Evolutionary conservation across 2,329 filamentous ascomycete species (phyloP), one percentile per base, ranked within the genome.

Genomic region (Teratosphaeria gauchensis): DNA sequence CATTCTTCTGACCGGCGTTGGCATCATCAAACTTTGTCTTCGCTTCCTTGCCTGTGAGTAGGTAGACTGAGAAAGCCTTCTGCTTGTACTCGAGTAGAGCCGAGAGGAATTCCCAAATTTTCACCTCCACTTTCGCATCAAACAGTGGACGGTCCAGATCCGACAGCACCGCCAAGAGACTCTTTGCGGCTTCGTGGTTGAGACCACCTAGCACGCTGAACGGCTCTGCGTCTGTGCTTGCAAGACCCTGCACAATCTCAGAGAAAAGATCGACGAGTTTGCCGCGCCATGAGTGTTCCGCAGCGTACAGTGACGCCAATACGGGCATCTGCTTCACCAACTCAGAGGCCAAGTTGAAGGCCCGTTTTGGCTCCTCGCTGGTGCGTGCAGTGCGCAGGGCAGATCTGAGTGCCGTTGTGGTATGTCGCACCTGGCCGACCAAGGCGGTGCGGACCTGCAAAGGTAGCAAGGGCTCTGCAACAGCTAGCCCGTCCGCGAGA

Each of bases 181-280:
- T 87, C 66, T 89, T 90, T 11, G 92, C 89, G 8, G 90, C 86
- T 58, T 90, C 85, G 9, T 90, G 82, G 1, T 91, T 91, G 6
- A 99, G 78, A 69, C 95, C 90, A 33, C 92, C 92, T 24, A 99
- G 83, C n/a, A 99, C 80, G 6, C 92, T 96, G n/a, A 90, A 89
- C 0, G 92, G 90, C 65, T 96, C 91, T n/a, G 80, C 80, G 32
- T 81, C 65, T 9, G 60, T 54, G 32, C 60, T 59, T 30, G 63
- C 62, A 16, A 65, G 59, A 14, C 63, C 55, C 28, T 59, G 58
- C 6, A 68, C 58, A 9, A 69, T 32, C 53, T 68, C 65, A 12
- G 56, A 38, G 21, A 70, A 61, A 2, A 67, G 56, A 4, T 55
- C 42, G 12, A 63, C 63, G 12, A 68, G 51, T 9, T 65, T 58